Evolutionary conservation across 2,329 filamentous ascomycete genomes (phyloP).

Genomic region (Colletotrichum ledebouriae): DNA sequence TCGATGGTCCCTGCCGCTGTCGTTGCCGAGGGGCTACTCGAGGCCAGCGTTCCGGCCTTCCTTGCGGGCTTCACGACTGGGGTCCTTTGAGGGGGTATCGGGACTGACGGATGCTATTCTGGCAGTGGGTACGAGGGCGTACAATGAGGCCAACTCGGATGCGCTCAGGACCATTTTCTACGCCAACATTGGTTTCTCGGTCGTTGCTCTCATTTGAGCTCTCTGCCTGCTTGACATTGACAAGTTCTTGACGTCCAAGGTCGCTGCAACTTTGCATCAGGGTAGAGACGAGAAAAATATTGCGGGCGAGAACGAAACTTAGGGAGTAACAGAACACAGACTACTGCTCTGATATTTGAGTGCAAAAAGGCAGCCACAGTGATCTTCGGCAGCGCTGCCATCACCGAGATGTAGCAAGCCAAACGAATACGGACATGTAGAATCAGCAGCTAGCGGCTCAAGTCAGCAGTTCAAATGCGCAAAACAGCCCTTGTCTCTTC

Average conservation of each 20-base stretch:
- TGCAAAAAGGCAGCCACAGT: too few species aligned
- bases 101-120: conserved; percentile 50
- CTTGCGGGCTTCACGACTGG: conserved; percentile 50
- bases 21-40: conserved; percentile 54
- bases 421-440: too few species aligned
- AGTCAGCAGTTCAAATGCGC: too few species aligned
- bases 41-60: conserved; percentile 51
- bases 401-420: too few species aligned
- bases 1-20: conserved; percentile 50
- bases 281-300: conserved; percentile 44
- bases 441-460: too few species aligned
- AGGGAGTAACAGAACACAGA: not conserved
- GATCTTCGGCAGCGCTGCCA: too few species aligned
- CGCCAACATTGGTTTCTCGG: conserved; percentile 52
- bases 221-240: conserved; percentile 52
- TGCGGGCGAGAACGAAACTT: conserved; percentile 14
- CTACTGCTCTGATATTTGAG: too few species aligned
- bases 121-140: conserved; percentile 48
- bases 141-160: conserved; percentile 51
- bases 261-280: conserved; percentile 51
- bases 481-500: too few species aligned
- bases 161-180: conserved; percentile 54
- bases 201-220: conserved; percentile 49
- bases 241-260: conserved; percentile 50
- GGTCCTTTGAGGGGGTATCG: conserved; percentile 48